Conservation (phyloP, 1,284 basidiomycete species). For the Irpex rosettiformis region DNA sequence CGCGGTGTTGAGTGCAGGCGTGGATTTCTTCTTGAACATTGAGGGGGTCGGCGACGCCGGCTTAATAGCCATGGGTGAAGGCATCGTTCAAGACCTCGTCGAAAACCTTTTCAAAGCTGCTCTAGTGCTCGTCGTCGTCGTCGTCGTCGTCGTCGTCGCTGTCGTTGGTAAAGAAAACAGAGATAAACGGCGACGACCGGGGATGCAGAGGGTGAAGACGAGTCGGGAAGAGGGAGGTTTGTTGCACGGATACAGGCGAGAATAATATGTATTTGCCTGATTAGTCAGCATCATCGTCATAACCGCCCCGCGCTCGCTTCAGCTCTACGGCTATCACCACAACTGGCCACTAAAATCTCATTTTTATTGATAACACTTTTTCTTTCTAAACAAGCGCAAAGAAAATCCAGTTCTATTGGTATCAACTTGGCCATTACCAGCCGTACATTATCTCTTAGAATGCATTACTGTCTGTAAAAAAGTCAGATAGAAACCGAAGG, state of each 20-base stretch:
- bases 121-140: slow-evolving; percentile 15
- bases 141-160: no score
- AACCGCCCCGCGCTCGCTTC: background rate
- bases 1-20: slow-evolving; percentile 53
- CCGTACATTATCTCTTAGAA: background rate
- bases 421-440: slow-evolving; percentile 1
- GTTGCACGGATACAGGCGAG: slow-evolving; percentile 4
- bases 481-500: slow-evolving; percentile 1
- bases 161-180: slow-evolving; percentile 4
- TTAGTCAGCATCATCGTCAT: slow-evolving; percentile 10
- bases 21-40: slow-evolving; percentile 61
- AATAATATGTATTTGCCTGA: slow-evolving; percentile 8
- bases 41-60: slow-evolving; percentile 44
- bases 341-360: background rate
- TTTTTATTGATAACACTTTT: background rate
- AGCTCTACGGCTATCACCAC: background rate
- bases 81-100: slow-evolving; percentile 30
- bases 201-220: slow-evolving; percentile 7
- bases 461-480: background rate
- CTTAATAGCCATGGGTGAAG: slow-evolving; percentile 49
- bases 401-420: background rate
- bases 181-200: slow-evolving; percentile 13
- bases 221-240: slow-evolving; percentile 1
- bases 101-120: slow-evolving; percentile 6
- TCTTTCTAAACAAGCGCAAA: background rate